These are phyloP conservation scores for Haplosporangium gracile DNA, from an alignment of 192 early-diverging fungal species.

Conservation along the genomic window DNA sequence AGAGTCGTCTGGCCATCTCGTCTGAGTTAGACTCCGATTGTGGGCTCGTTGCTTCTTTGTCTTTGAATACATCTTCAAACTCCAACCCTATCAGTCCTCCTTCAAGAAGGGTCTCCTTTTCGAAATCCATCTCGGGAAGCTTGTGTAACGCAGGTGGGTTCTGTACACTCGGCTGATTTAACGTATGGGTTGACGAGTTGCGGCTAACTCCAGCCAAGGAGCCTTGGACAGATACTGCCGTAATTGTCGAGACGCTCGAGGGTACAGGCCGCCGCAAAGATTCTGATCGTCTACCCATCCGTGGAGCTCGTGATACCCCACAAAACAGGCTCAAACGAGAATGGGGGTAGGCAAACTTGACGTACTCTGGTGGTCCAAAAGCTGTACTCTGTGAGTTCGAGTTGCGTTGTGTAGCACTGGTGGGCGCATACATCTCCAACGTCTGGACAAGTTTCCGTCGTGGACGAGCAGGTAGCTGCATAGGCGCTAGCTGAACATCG, in stretches of 20 bases:
- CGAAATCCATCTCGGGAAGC: constrained; percentile 38
- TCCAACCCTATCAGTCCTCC: constrained; percentile 19
- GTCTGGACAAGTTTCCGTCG: constrained; percentile 73
- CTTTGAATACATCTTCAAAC: constrained; percentile 3
- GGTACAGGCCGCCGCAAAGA: constrained; percentile 9
- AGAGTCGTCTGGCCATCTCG: neutral
- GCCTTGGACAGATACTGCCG: constrained; percentile 13
- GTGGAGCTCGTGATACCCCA: constrained; percentile 48
- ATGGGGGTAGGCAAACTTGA: constrained; percentile 70
- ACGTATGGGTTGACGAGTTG: constrained; percentile 24
- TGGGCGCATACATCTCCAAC: constrained; percentile 69
- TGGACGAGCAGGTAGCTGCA: constrained; percentile 69
- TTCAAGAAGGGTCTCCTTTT: constrained; percentile 33
- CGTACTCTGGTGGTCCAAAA: constrained; percentile 68
- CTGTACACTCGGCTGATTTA: neutral
- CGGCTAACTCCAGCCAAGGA: constrained; percentile 16
- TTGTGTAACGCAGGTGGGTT: constrained; percentile 6
- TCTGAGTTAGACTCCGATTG: neutral
- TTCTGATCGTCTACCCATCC: constrained; percentile 9
- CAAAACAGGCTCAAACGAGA: constrained; percentile 62
- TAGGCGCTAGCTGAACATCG: constrained; percentile 56
- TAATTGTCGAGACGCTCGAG: constrained; percentile 23
- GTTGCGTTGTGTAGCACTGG: constrained; percentile 26
- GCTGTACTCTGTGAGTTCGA: constrained; percentile 50
- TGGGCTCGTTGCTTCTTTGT: neutral